phyloP scores from a whole-genome alignment of 345 rosid species.

The Durio zibethinus region DNA sequence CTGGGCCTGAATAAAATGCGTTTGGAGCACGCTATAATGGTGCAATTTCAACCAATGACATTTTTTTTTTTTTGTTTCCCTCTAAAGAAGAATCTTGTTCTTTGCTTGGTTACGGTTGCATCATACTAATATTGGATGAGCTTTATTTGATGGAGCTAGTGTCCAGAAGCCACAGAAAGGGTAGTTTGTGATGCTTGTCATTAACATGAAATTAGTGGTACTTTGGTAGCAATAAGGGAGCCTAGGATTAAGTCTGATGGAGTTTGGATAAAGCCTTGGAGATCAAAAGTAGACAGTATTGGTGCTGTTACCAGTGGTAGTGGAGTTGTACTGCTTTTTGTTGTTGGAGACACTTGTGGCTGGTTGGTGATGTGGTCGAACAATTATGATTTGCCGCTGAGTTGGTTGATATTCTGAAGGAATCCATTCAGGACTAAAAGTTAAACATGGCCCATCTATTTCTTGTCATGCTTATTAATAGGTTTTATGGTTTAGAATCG shows the following conservation, averaged over 20 bases:
- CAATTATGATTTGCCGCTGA: background rate
- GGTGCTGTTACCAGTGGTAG: background rate
- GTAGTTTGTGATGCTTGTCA: background rate
- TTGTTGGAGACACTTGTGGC: constrained; percentile 1
- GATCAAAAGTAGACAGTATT: background rate
- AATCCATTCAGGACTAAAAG: background rate
- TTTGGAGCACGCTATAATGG: background rate
- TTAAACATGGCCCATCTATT: background rate
- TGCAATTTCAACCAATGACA: background rate
- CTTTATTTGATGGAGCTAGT: background rate
- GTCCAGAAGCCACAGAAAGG: background rate
- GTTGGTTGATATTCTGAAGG: background rate
- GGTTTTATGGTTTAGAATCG: background rate
- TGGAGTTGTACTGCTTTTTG: background rate
- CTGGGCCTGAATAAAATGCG: background rate
- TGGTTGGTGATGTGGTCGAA: background rate
- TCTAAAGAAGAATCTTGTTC: background rate
- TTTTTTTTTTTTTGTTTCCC: background rate
- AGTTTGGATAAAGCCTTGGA: background rate
- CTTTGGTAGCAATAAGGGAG: background rate
- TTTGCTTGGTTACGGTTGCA: background rate
- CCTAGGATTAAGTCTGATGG: background rate
- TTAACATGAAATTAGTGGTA: background rate
- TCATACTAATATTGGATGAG: background rate
- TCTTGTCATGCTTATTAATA: background rate